These are phyloP conservation scores for Lachnellula occidentalis DNA, from an alignment of 2,329 filamentous ascomycete species.

Conservation along the genomic window DNA sequence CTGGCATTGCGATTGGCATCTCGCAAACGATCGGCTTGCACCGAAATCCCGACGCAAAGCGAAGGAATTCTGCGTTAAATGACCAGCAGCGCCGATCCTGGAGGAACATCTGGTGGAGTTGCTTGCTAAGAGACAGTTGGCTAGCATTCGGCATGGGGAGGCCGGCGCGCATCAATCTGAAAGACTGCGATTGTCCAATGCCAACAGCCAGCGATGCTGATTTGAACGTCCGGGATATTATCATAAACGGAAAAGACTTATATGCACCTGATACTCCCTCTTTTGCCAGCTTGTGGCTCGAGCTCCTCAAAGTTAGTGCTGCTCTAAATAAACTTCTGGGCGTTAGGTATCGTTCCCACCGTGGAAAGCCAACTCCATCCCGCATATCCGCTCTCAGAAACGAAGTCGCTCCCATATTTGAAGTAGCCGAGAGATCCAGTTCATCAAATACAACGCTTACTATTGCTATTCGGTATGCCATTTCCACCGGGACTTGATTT, in stretches of 20 bases:
- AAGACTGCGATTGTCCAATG: conserved; percentile 33
- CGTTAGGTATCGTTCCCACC: background rate
- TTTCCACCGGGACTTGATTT: too few relatives aligned
- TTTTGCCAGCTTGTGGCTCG: background rate
- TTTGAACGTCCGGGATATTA: background rate
- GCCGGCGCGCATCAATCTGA: conserved; percentile 34
- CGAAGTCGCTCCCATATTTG: background rate
- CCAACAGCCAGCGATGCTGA: background rate
- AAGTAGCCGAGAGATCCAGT: background rate
- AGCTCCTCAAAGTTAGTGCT: background rate
- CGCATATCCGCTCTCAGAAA: background rate
- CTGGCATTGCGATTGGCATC: conserved; percentile 38
- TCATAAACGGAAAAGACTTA: background rate
- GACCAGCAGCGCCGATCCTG: conserved; percentile 28
- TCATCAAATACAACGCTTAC: background rate
- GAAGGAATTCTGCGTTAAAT: background rate
- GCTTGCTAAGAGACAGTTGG: conserved; percentile 37
- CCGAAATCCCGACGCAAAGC: conserved; percentile 15
- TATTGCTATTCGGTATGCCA: background rate
- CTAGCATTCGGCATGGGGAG: conserved; percentile 35
- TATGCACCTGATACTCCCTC: background rate
- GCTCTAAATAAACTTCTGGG: background rate
- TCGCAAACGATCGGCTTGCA: conserved; percentile 41
- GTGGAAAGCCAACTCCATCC: background rate
- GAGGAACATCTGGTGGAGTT: conserved; percentile 37